Evolutionary conservation across 768 basidiomycete species (phyloP), one percentile per base, ranked within the genome.

Genomic region (Austroboletus festivus): DNA sequence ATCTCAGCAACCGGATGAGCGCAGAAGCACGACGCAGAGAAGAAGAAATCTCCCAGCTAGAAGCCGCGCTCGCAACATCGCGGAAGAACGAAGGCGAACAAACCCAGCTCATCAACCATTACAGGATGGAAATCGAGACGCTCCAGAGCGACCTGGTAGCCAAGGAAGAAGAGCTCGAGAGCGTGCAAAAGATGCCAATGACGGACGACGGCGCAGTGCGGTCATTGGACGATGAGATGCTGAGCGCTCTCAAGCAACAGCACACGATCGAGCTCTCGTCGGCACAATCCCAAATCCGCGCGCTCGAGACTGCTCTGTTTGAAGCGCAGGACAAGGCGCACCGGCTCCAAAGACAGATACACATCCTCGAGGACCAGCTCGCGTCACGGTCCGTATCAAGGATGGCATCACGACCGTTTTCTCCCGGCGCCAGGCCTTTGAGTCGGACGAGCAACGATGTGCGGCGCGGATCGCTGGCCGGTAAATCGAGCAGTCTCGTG

Each of bases 251-350:
- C 28, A 75, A 58, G 39, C 86, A 91, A 59, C 86, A 89, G 54
- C 86, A 91, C 58, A 75, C 79, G 12, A 77, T 94, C 48, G 90
- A 92, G 50, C 74, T 93, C 7, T 93, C 90, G 30, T 72, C 80
- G 11, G 82, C 90, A 4, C 88, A 88, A 30, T 88, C 87, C 0
- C 82, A 83, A 61, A 85, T 93, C 42, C 81, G 92, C 11, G 77
- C 79, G 4, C 73, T 93, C 58, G 89, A 94, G 67, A 80, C 80
- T 10, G 65, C 76, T 11, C 73, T 85, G 23, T 92, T 86, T 65
- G 80, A 88, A 51, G 82, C 85, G 23, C 85, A 91, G 53, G 82
- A 81, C 35, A 75, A 73, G 46, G 75, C 80, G 15, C 86, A 90
- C 61, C 67, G 74, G 3, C 62, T 89, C 19, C 86, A 89, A 62